phyloP scores from a whole-genome alignment of 768 basidiomycete species.

The Tricholoma hemisulphureum region DNA sequence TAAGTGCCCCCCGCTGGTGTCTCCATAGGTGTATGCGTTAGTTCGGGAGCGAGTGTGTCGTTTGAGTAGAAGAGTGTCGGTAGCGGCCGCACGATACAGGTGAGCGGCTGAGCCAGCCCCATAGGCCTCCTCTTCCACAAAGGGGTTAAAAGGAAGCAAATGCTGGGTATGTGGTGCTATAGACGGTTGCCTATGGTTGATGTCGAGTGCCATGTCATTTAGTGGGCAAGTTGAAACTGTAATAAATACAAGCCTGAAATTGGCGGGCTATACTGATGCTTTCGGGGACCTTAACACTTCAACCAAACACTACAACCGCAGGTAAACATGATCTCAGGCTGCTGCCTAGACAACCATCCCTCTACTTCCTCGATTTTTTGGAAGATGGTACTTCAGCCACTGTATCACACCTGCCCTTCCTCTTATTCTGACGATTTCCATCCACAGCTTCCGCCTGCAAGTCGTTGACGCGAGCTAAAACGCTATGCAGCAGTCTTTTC shows the following conservation, averaged over 20 bases:
- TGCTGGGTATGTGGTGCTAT: conserved; percentile 10
- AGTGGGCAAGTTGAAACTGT: not conserved
- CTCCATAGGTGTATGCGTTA: conserved; percentile 11
- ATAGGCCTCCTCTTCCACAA: conserved; percentile 7
- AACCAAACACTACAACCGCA: too few relatives aligned
- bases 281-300: too few relatives aligned
- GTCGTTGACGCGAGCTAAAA: conserved; percentile 22
- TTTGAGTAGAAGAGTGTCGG: not conserved
- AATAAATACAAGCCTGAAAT: too few relatives aligned
- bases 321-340: too few relatives aligned
- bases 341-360: not conserved
- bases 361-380: conserved; percentile 13
- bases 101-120: not conserved
- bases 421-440: conserved; percentile 4
- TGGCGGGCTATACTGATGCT: too few relatives aligned
- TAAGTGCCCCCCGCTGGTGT: conserved; percentile 10
- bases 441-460: not conserved
- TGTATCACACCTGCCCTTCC: conserved; percentile 13
- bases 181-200: conserved; percentile 10
- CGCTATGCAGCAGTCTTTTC: conserved; percentile 57
- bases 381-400: conserved; percentile 4
- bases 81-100: not conserved
- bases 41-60: conserved; percentile 25
- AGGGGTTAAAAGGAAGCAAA: conserved; percentile 11
- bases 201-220: conserved; percentile 16